Base-by-base conservation (phyloP, 805 yeast species). In the Torulaspora quercuum region DNA sequence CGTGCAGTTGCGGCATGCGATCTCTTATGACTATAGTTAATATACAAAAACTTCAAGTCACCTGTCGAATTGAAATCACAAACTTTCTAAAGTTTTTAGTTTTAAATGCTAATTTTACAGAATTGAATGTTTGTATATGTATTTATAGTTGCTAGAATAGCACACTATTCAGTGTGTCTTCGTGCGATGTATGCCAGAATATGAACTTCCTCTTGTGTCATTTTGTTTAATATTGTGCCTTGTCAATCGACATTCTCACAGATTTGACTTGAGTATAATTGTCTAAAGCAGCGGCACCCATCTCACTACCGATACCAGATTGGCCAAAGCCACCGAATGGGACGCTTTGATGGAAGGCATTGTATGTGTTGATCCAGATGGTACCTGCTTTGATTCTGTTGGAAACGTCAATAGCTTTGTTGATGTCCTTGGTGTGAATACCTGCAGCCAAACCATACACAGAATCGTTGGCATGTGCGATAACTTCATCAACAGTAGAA, bases 301-400 rank as follows among this genome's bases (percentile, higher is more conserved):
- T 77, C 72, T 88, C 97, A 59, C 94, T 76, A 55, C 96, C 96
- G 41, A 81, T 67, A 62, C 97, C 97, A 44, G 90, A 80, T 70
- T 77, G 75, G 63, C 85, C 84, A 69, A 69, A 83, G 33, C 97
- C 97, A 51, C 96, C 95, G 59, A 88, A 88, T 55, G 97, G 97
- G 59, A 87, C 80, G 63, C 78, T 74, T 50, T 72, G 78, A 63
- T 87, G 89, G 72, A 86, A 81, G 55, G 83, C 87, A 67, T 87
- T 87, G 65, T 86, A 81, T 37, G 87, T 78, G 72, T 84, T 84
- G 50, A 82, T 73, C 86, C 90, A 85, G 47, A 84, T 75, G 32
- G 90, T 78, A 66, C 95, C 95, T 41, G 89, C 81, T 56, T 76
- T 77, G 43, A 84, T 56, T 61, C 73, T 71, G 63, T 73, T 72